Base-by-base conservation (phyloP, 1,284 basidiomycete species). In the Ustilago crameri region DNA sequence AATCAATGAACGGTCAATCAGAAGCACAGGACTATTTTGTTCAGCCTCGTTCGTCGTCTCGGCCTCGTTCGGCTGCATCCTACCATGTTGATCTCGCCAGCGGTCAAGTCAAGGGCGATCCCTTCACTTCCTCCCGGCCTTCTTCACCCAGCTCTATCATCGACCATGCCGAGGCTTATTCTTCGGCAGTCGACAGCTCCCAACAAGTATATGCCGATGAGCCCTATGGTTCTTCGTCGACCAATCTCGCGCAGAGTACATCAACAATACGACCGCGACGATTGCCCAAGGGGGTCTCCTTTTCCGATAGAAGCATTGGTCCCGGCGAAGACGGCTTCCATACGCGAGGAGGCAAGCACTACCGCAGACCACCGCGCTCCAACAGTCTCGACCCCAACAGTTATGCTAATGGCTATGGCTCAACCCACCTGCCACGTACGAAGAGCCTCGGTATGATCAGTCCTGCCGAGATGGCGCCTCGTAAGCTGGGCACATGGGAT, bases 401-500 rank as follows among this genome's bases (percentile, higher is more conserved):
- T 5, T 30, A 45, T 14, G 10, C 51, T 3, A 50, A 51, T 18
- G 51, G 23, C 2, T 43, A 52, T 15, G 22, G 15, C 24, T 9
- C 41, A 23, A 35, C n/a, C 1, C 70, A 71, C 38, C 37, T 70
- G 20, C 65, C 62, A 17, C 51, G 65, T 27, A 58, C 65, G 17
- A 72, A 70, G 45, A 74, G 64, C 35, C 59, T 67, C n/a, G 77
- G 75, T 26, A 74, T 77, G 75, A 74, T 77, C 57, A 64, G 58
- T 40, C 62, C 65, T 12, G 58, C 65, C 24, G 74, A 76, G 51
- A 67, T 71, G 44, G 64, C 70, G 2, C 74, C 79, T 20, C 71
- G 80, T 23, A 82, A 82, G 60, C 74, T 82, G 3, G 81, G 81
- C 5, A 82, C 81, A 10, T 82, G 78, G 76, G 78, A 82, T 40